Conservation (phyloP, 139 green algal species). For the Chlamydomonas asymmetrica region DNA sequence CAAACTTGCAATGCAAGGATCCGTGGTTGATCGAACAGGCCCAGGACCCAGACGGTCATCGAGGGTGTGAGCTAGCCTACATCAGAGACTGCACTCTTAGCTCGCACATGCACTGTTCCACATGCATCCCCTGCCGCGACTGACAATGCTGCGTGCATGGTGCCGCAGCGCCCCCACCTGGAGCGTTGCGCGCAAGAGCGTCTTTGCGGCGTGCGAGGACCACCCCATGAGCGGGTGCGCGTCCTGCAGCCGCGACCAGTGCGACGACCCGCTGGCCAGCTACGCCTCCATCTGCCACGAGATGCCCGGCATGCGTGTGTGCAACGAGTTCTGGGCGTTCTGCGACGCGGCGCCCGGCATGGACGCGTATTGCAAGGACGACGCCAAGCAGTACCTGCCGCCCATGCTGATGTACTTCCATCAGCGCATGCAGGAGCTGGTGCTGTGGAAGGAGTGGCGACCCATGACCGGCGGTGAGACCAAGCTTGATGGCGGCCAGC, state of each 20-base stretch:
- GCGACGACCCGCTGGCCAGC: slow-evolving; percentile 41
- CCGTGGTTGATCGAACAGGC: too few relatives aligned
- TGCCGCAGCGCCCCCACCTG: slow-evolving; percentile 21
- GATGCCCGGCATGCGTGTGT: slow-evolving; percentile 43
- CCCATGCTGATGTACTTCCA: slow-evolving; percentile 65
- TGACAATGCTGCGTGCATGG: background rate
- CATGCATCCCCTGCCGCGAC: background rate
- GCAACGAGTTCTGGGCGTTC: slow-evolving; percentile 31
- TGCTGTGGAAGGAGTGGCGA: slow-evolving; percentile 48
- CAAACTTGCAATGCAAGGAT: too few relatives aligned
- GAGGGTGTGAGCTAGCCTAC: too few relatives aligned
- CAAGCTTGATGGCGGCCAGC: too few relatives aligned
- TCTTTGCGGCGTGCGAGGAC: slow-evolving; percentile 36
- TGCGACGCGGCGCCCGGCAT: slow-evolving; percentile 7
- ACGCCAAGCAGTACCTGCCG: slow-evolving; percentile 37
- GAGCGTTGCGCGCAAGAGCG: slow-evolving; percentile 8
- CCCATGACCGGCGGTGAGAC: slow-evolving; percentile 30
- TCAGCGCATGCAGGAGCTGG: slow-evolving; percentile 35
- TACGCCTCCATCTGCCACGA: slow-evolving; percentile 40
- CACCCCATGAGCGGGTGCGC: slow-evolving; percentile 43
- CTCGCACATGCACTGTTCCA: too few relatives aligned
- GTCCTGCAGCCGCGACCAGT: slow-evolving; percentile 22
- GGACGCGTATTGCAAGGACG: slow-evolving; percentile 22
- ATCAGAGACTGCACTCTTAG: too few relatives aligned
- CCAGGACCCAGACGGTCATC: too few relatives aligned